Evolutionary conservation across 345 rosid genomes (phyloP).

Genomic region (Moringa oleifera): DNA sequence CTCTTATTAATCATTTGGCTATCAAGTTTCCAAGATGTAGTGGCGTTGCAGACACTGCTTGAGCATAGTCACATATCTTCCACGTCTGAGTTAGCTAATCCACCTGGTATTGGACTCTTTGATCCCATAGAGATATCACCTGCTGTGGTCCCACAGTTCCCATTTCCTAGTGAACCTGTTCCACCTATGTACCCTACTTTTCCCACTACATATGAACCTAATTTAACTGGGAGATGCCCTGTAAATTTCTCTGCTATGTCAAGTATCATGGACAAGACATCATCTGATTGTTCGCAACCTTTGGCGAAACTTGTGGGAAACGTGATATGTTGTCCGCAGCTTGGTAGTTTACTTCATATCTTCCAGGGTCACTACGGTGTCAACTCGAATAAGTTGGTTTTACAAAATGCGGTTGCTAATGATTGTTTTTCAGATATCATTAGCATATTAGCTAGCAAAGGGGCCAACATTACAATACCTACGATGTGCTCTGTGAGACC

Average conservation of each 20-base stretch:
- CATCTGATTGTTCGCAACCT: constrained; percentile 76
- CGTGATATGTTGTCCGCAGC: constrained; percentile 94
- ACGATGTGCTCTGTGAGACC: constrained; percentile 71
- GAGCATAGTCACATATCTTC: constrained; percentile 46
- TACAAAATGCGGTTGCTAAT: constrained; percentile 57
- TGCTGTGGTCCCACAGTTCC: constrained; percentile 60
- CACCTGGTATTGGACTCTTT: constrained; percentile 62
- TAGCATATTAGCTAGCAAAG: constrained; percentile 69
- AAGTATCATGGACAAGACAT: constrained; percentile 56
- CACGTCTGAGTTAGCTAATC: constrained; percentile 52
- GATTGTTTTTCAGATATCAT: constrained; percentile 98
- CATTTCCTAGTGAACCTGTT: constrained; percentile 48
- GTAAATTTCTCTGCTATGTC: constrained; percentile 73
- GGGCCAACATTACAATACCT: constrained; percentile 75
- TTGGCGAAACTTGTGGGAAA: constrained; percentile 85
- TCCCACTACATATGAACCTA: constrained; percentile 71
- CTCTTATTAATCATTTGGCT: constrained; percentile 59
- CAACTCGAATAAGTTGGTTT: constrained; percentile 67
- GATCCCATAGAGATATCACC: constrained; percentile 95
- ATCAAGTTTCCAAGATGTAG: constrained; percentile 62
- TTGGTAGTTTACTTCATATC: constrained; percentile 73
- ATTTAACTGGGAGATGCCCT: constrained; percentile 85
- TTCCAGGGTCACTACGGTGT: constrained; percentile 60
- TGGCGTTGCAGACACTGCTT: constrained; percentile 30
- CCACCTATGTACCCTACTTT: constrained; percentile 88